Percentiles rank a stretch among this genome's conserved stretches.
phyloP scores from a whole-genome alignment of 352 stramenopile species.

The Globisporangium nunn region DNA sequence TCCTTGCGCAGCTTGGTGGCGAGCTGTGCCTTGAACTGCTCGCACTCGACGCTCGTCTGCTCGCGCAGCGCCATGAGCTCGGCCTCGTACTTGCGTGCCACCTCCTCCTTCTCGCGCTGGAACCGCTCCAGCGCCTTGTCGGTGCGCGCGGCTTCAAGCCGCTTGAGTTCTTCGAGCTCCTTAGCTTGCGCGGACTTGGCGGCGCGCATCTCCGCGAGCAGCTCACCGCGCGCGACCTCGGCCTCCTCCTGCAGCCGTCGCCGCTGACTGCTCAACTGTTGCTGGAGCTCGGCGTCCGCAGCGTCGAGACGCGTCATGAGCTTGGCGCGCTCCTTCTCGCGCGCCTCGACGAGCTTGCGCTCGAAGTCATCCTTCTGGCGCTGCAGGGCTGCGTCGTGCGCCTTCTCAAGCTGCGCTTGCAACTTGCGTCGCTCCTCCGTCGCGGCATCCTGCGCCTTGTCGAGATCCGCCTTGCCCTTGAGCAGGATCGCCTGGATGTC shows the following conservation, averaged over 20 bases:
- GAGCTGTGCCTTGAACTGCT: conserved; percentile 57
- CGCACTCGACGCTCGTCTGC: conserved; percentile 52
- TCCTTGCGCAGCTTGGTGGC: conserved; percentile 47
- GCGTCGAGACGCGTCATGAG: conserved; percentile 65
- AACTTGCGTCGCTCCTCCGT: conserved; percentile 51
- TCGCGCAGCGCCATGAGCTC: conserved; percentile 46
- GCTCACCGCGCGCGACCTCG: conserved; percentile 49
- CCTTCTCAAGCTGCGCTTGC: conserved; percentile 48
- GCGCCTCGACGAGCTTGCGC: conserved; percentile 54
- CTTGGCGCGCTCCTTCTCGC: conserved; percentile 72
- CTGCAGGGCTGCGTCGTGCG: conserved; percentile 40
- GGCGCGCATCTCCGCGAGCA: conserved; percentile 40
- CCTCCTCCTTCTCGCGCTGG: conserved; percentile 60
- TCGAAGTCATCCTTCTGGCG: conserved; percentile 66
- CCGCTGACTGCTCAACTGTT: conserved; percentile 65
- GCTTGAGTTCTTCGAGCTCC: conserved; percentile 58
- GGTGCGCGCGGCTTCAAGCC: conserved; percentile 29
- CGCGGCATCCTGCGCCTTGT: conserved; percentile 48
- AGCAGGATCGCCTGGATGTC: conserved; percentile 78
- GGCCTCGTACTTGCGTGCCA: conserved; percentile 52
- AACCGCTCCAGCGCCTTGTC: conserved; percentile 27
- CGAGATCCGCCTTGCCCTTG: conserved; percentile 64
- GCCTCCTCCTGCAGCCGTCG: conserved; percentile 65
- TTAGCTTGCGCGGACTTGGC: conserved; percentile 43
- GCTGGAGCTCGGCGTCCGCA: conserved; percentile 69